phyloP scores from a whole-genome alignment of 352 stramenopile genomes.

The Globisporangium polare region DNA sequence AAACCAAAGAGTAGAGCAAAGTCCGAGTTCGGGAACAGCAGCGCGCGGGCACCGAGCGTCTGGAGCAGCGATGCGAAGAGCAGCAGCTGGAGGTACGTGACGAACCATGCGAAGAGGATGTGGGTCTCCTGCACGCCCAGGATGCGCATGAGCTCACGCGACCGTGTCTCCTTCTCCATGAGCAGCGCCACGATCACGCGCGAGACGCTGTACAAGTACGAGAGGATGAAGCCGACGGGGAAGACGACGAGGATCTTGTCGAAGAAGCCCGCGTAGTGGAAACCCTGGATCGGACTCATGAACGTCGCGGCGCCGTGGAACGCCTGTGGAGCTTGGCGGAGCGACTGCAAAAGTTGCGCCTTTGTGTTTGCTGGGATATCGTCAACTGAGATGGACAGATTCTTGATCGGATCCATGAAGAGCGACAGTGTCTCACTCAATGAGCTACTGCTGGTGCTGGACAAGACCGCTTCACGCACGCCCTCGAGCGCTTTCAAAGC shows the following conservation, averaged over 20 bases:
- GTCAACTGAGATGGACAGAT: constrained; percentile 9
- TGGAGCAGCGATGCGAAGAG: constrained; percentile 44
- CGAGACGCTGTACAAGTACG: constrained; percentile 91
- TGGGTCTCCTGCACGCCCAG: constrained; percentile 77
- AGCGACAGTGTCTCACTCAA: neutral
- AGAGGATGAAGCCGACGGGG: constrained; percentile 89
- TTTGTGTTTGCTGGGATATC: constrained; percentile 22
- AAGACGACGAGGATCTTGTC: constrained; percentile 73
- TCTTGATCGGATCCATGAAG: constrained; percentile 21
- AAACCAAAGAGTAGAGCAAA: constrained; percentile 46
- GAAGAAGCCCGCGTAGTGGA: constrained; percentile 73
- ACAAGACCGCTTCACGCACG: neutral
- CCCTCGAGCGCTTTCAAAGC: constrained; percentile 20
- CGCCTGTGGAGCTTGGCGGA: constrained; percentile 60
- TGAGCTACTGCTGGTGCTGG: neutral
- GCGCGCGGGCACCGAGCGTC: constrained; percentile 22
- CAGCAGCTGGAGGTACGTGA: constrained; percentile 76
- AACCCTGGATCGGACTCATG: constrained; percentile 44
- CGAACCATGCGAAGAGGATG: constrained; percentile 56
- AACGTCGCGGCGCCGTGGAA: constrained; percentile 49
- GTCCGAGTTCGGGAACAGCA: constrained; percentile 53
- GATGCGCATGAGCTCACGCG: constrained; percentile 91
- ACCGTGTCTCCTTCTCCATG: constrained; percentile 89
- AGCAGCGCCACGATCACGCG: constrained; percentile 88
- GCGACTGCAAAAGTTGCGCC: constrained; percentile 30